These are phyloP conservation scores for Fraxinus anomala DNA, from an alignment of 257 asterid species.

Conservation along the genomic window DNA sequence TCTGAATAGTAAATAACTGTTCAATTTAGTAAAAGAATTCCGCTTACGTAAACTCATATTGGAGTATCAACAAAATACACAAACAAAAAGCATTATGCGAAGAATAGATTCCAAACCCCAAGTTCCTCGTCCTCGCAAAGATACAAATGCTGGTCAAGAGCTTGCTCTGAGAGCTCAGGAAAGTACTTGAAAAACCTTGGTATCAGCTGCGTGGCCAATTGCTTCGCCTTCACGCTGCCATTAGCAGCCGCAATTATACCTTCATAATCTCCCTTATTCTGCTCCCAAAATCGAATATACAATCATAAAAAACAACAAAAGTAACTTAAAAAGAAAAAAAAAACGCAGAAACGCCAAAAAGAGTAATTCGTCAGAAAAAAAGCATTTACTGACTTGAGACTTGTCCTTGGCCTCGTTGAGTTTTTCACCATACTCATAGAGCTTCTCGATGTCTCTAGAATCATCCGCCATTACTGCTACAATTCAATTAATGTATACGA, in stretches of 20 bases:
- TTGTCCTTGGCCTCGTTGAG: conserved; percentile 82
- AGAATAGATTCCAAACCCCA: conserved; percentile 50
- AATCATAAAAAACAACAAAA: background rate
- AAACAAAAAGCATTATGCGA: conserved; percentile 6
- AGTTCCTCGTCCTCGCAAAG: conserved; percentile 86
- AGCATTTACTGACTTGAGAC: conserved; percentile 54
- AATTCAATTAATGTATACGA: background rate
- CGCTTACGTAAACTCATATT: background rate
- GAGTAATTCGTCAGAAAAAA: background rate
- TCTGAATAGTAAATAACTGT: background rate
- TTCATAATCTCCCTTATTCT: conserved; percentile 76
- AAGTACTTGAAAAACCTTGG: conserved; percentile 84
- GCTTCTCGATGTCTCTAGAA: conserved; percentile 74
- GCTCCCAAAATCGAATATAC: conserved; percentile 19
- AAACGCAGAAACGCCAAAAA: background rate
- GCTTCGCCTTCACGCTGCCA: conserved; percentile 90
- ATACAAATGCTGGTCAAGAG: conserved; percentile 77
- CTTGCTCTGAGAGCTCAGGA: conserved; percentile 75
- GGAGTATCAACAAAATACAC: background rate
- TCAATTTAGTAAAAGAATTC: background rate
- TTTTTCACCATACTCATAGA: conserved; percentile 75
- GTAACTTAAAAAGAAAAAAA: background rate
- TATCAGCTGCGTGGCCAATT: conserved; percentile 86
- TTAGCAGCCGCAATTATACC: conserved; percentile 77
- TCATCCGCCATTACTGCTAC: conserved; percentile 66